Percentiles rank a stretch among this genome's conserved stretches.
Evolutionary conservation across 441 rosid genomes (phyloP).

Genomic region (Erodium chrysanthum): DNA sequence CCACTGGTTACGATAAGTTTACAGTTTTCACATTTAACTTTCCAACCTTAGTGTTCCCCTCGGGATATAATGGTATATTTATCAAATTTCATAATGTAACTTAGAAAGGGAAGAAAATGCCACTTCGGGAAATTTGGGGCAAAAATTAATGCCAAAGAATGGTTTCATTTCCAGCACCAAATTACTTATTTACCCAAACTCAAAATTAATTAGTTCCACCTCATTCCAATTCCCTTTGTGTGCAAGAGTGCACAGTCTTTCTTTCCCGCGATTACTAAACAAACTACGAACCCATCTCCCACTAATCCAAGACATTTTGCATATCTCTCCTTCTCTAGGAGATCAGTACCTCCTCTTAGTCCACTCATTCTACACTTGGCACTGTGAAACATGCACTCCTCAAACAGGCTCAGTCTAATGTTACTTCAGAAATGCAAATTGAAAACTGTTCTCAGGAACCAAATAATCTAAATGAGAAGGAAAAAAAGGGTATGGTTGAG

Average conservation of each 20-base stretch:
- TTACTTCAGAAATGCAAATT: background rate
- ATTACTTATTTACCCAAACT: background rate
- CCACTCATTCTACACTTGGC: background rate
- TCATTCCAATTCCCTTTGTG: background rate
- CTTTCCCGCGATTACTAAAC: background rate
- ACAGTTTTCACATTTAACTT: too few species aligned
- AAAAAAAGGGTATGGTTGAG: background rate
- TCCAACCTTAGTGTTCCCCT: too few species aligned
- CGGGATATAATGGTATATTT: background rate
- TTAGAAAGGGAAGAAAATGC: background rate
- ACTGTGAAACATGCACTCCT: background rate
- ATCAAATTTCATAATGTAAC: conserved; percentile 14
- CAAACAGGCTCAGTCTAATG: background rate
- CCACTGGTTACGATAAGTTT: too few species aligned
- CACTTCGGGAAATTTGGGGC: background rate
- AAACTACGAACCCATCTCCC: background rate
- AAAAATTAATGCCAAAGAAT: background rate
- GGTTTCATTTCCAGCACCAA: background rate
- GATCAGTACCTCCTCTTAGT: background rate
- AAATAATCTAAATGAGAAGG: background rate
- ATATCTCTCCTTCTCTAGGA: background rate
- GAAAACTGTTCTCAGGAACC: background rate
- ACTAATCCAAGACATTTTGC: background rate
- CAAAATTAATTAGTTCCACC: background rate
- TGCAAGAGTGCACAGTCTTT: background rate